phyloP scores from a whole-genome alignment of 2,329 filamentous ascomycete genomes.

The Fusarium compactum region DNA sequence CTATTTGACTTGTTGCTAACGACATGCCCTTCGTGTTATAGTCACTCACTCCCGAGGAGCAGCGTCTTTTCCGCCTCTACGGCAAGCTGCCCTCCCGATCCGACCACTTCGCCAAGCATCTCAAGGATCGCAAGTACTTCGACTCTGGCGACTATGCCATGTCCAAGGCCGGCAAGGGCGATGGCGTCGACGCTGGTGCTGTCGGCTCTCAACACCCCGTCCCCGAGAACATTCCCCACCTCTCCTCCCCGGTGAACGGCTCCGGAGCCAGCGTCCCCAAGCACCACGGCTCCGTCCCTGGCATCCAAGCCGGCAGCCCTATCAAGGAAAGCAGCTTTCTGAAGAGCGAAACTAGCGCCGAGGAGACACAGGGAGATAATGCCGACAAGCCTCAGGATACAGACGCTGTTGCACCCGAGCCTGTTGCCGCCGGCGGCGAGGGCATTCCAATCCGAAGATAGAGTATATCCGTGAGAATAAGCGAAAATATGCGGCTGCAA shows the following conservation, averaged over 20 bases:
- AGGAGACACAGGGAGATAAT: slow-evolving; percentile 57
- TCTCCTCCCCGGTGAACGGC: slow-evolving; percentile 72
- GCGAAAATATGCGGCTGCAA: slow-evolving; percentile 2
- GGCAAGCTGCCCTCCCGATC: slow-evolving; percentile 97
- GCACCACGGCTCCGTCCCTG: slow-evolving; percentile 58
- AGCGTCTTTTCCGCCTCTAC: slow-evolving; percentile 95
- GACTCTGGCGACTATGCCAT: slow-evolving; percentile 96
- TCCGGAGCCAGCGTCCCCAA: slow-evolving; percentile 50
- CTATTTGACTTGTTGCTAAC: slow-evolving; percentile 36
- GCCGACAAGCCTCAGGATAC: slow-evolving; percentile 57
- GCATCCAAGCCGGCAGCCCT: slow-evolving; percentile 77
- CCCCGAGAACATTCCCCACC: slow-evolving; percentile 94
- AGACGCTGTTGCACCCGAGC: slow-evolving; percentile 31
- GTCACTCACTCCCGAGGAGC: slow-evolving; percentile 94
- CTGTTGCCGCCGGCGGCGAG: slow-evolving; percentile 45
- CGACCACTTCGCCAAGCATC: slow-evolving; percentile 96
- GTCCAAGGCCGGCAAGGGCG: slow-evolving; percentile 96
- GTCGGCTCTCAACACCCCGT: slow-evolving; percentile 95
- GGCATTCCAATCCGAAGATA: slow-evolving; percentile 75
- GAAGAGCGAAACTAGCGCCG: slow-evolving; percentile 82
- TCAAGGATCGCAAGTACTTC: slow-evolving; percentile 99
- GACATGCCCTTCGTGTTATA: slow-evolving; percentile 54
- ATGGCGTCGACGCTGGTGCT: slow-evolving; percentile 90
- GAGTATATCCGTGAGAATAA: slow-evolving; percentile 12
- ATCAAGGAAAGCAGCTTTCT: slow-evolving; percentile 92